Base-by-base conservation (phyloP, 768 basidiomycete genomes). In the Mycena rosella region DNA sequence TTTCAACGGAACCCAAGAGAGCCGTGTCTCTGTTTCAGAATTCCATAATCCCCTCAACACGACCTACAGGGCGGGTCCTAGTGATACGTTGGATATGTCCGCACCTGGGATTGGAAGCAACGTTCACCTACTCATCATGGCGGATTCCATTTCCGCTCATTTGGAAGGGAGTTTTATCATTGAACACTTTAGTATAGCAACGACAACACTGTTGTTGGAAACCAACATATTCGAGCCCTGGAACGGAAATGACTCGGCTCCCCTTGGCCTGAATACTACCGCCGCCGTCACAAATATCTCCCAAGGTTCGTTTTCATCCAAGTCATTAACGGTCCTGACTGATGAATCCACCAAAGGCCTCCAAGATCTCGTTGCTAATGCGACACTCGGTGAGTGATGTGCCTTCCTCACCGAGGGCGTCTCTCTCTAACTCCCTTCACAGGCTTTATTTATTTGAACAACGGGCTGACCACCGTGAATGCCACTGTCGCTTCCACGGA, bases 201-300 rank as follows among this genome's bases (percentile, higher is more conserved):
- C 30, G 10, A 56, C 66, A 38, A 67, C 66, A 13, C 32, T 67
- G n/a, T 6, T 67, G n/a, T 27, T 54, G 34, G 60, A 67, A 20
- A 62, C 60, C 15, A 57, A 29, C 14, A 38, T 67, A 13, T 67
- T 67, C 47, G 47, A 61, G 24, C 60, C 54, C 13, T 60, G 40
- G 2, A n/a, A 60, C 24, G 17, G 32, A 1, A 29, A 40, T 18
- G 13, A 20, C 20, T 9, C 29, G 54, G 26, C 7, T 1, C 17
- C 17, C 45, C 15, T 9, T 17, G 42, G 14, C 8, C 20, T 42
- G 9, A n/a, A n/a, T 17, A 42, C 42, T 17, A 34, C 32, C 32
- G 32, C 32, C 7, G 6, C 32, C 42, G 42, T 42, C 42, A 42
- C 42, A 5, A 42, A 42, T 17, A 17, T 15, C 32, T 34, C 32